phyloP scores from a whole-genome alignment of 1,284 basidiomycete genomes.

The Flammula alnicola region DNA sequence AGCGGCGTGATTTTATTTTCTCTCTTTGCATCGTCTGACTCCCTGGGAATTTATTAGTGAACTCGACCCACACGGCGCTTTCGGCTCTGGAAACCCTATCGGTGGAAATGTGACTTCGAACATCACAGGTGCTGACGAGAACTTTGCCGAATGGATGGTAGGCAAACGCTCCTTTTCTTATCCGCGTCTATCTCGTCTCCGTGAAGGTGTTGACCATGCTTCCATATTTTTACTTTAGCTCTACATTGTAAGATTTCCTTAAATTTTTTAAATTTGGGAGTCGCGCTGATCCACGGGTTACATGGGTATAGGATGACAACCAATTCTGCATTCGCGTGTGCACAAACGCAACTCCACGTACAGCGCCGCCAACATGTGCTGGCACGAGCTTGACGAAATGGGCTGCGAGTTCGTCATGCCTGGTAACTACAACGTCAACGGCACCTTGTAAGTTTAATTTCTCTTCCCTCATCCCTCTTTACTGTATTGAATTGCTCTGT shows the following conservation, averaged over 20 bases:
- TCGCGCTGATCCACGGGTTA: background rate
- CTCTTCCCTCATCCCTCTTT: background rate
- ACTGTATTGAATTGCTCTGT: too few species aligned
- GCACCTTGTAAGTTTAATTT: constrained; percentile 39
- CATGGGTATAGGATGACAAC: constrained; percentile 31
- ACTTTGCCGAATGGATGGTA: constrained; percentile 45
- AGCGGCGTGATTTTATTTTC: too few species aligned
- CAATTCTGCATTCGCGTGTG: constrained; percentile 58
- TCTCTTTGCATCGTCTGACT: too few species aligned
- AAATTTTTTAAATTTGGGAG: background rate
- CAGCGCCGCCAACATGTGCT: constrained; percentile 50
- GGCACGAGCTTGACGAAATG: constrained; percentile 47
- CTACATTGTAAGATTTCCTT: constrained; percentile 29
- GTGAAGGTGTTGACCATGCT: background rate
- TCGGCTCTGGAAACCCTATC: constrained; percentile 56
- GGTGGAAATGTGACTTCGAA: constrained; percentile 47
- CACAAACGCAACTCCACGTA: constrained; percentile 54
- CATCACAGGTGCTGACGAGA: constrained; percentile 36
- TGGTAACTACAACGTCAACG: constrained; percentile 44
- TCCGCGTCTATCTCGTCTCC: background rate
- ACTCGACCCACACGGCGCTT: constrained; percentile 70
- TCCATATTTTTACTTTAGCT: too few species aligned
- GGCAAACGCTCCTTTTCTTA: constrained; percentile 22
- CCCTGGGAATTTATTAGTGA: constrained; percentile 46
- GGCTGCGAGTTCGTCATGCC: constrained; percentile 48